Conservation (phyloP, 2,329 filamentous ascomycete species). For the Geoglossum cookeanum region DNA sequence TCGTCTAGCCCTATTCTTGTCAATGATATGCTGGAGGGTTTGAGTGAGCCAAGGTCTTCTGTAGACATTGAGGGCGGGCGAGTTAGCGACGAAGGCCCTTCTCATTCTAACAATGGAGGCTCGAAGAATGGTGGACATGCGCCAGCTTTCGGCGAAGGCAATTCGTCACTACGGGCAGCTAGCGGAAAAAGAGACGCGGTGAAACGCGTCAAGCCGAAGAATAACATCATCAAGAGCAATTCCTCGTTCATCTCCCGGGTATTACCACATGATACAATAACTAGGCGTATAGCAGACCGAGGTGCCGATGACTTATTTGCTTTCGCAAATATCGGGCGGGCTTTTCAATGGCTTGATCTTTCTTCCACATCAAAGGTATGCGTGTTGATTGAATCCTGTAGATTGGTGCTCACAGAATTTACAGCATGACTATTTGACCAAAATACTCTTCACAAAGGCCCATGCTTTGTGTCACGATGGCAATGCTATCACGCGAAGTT, state of each 20-base stretch:
- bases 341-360: conserved; percentile 90
- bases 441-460: conserved; percentile 91
- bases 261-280: conserved; percentile 66
- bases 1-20: conserved; percentile 9
- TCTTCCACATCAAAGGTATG: conserved; percentile 49
- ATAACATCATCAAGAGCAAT: conserved; percentile 95
- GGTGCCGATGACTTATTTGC: conserved; percentile 64
- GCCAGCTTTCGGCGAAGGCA: conserved; percentile 72
- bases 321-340: conserved; percentile 89
- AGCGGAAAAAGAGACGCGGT: conserved; percentile 42
- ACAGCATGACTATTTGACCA: conserved; percentile 75
- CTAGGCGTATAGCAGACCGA: conserved; percentile 63
- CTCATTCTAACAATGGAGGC: conserved; percentile 3
- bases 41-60: conserved; percentile 27
- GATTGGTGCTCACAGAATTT: conserved; percentile 10
- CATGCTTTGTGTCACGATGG: conserved; percentile 91
- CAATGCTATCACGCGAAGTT: conserved; percentile 62
- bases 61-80: conserved; percentile 33
- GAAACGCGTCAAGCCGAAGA: conserved; percentile 88
- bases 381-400: neutral
- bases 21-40: neutral
- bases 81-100: conserved; percentile 23
- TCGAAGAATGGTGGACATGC: conserved; percentile 10
- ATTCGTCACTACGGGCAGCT: conserved; percentile 46
- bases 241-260: conserved; percentile 97